Evolutionary conservation across 345 rosid genomes (phyloP).

Genomic region (Pugionium dolabratum): DNA sequence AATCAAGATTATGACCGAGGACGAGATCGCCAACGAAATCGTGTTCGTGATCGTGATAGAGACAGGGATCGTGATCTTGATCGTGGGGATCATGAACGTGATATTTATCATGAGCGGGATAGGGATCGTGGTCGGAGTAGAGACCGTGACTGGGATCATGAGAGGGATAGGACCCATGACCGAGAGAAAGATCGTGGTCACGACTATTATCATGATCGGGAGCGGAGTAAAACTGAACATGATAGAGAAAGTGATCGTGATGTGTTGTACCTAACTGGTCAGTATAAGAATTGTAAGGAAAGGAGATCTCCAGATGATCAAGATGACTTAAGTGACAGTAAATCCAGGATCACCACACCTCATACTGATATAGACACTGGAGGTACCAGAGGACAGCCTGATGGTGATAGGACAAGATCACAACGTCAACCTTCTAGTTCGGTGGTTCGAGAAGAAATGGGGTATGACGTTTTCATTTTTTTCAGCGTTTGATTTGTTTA

Average conservation of each 20-base stretch:
- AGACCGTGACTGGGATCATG: slow-evolving; percentile 48
- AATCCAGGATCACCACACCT: too few relatives aligned
- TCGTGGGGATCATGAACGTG: slow-evolving; percentile 42
- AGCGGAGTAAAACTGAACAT: slow-evolving; percentile 41
- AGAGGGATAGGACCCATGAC: slow-evolving; percentile 45
- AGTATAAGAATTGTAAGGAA: slow-evolving; percentile 63
- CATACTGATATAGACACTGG: slow-evolving; percentile 40
- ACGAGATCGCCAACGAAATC: slow-evolving; percentile 41
- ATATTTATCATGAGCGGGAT: slow-evolving; percentile 40
- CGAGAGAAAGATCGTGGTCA: slow-evolving; percentile 47
- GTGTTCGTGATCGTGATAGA: slow-evolving; percentile 39
- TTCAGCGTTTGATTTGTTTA: background rate
- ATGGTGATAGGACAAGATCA: slow-evolving; percentile 66
- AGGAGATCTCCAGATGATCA: slow-evolving; percentile 59
- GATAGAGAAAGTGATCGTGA: slow-evolving; percentile 52
- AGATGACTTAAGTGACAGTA: background rate
- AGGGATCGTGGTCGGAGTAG: slow-evolving; percentile 41
- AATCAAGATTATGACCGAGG: slow-evolving; percentile 36
- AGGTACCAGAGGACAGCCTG: slow-evolving; percentile 60
- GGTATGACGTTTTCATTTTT: slow-evolving; percentile 45
- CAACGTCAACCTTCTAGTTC: slow-evolving; percentile 62
- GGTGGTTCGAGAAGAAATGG: slow-evolving; percentile 63
- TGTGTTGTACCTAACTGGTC: slow-evolving; percentile 29
- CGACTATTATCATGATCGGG: slow-evolving; percentile 47
- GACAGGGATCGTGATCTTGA: slow-evolving; percentile 33